Base-by-base conservation (phyloP, 2,329 filamentous ascomycete species). In the Verticillium nonalfalfae region DNA sequence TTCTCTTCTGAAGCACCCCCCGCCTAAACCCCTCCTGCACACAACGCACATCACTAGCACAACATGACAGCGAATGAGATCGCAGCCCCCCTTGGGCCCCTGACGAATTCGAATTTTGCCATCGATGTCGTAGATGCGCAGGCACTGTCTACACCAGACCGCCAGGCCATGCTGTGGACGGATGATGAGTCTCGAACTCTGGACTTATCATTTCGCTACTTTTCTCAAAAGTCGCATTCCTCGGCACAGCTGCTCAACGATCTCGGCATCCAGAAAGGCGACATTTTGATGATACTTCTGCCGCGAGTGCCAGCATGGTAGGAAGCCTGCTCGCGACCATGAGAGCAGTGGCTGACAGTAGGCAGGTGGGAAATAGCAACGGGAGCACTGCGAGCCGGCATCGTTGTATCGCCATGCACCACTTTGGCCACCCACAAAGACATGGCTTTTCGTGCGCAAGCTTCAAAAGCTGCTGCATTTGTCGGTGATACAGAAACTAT, bases 321-420 rank as follows among this genome's bases (percentile, higher is more conserved):
- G 10, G 45, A 3, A 26, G n/a, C 7, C 18, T 13, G 18, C 4
- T 11, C 7, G 21, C 9, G 26, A 11, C 18, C 45, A 4, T 36
- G 35, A 36, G 26, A 21, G 11, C 18, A 10, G 18, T 38, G n/a
- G 26, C 55, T 57, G 15, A 57, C 55, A n/a, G 13, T 14, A 13
- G n/a, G 2, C 55, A 57, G 57, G 57, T 58, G 57, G 57, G 57
- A 58, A 21, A 58, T 58, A n/a, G 57, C 57, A 3, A 58, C 57
- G 14, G 57, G 57, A 13, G 57, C 57, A 10, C 57, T 58, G 7
- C 57, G 57, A 7, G 57, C 57, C 11, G 57, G 57, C 11, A 33
- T 58, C 35, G 18, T 58, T 21, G 36, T 58, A n/a, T 58, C 57
- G n/a, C 57, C 57, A 1, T 58, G 57, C 57, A 40, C 57, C 5